A percentile compares a stretch with the other conserved stretches of the same genome.
These are phyloP conservation scores for Nicotiana tomentosiformis DNA, from an alignment of 257 asterid species.

Conservation along the genomic window DNA sequence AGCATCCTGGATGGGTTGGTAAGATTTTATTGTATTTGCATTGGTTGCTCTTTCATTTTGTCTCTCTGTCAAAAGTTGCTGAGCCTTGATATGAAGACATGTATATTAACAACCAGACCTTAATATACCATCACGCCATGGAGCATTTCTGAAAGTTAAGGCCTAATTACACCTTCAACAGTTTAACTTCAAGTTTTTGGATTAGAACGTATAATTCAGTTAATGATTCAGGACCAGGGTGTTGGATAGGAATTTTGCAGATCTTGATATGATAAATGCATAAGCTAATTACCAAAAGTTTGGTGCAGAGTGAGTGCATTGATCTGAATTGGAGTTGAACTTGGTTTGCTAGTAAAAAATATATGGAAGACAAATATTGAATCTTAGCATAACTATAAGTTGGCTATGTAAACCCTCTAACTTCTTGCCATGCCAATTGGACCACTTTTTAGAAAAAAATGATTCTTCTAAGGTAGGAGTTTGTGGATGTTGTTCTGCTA, in stretches of 20 bases:
- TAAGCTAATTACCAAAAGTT: background rate
- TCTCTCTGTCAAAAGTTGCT: background rate
- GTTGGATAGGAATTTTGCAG: background rate
- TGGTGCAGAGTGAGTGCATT: background rate
- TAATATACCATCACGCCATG: background rate
- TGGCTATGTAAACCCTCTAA: background rate
- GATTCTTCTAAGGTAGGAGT: background rate
- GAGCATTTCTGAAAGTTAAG: background rate
- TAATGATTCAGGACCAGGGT: background rate
- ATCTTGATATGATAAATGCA: background rate
- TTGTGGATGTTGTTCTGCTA: background rate
- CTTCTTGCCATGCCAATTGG: background rate
- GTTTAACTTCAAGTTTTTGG: background rate
- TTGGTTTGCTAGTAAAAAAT: background rate
- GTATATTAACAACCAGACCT: background rate
- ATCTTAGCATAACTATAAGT: background rate
- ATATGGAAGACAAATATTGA: background rate
- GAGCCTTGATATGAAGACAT: background rate
- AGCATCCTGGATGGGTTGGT: conserved; percentile 99
- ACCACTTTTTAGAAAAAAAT: background rate
- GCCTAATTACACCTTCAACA: background rate
- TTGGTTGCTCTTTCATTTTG: background rate
- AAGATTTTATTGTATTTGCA: conserved; percentile 25
- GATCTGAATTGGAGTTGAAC: conserved; percentile 2
- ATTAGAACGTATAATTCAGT: background rate